Conservation (phyloP, 257 asterid species). For the Henckelia pumila region DNA sequence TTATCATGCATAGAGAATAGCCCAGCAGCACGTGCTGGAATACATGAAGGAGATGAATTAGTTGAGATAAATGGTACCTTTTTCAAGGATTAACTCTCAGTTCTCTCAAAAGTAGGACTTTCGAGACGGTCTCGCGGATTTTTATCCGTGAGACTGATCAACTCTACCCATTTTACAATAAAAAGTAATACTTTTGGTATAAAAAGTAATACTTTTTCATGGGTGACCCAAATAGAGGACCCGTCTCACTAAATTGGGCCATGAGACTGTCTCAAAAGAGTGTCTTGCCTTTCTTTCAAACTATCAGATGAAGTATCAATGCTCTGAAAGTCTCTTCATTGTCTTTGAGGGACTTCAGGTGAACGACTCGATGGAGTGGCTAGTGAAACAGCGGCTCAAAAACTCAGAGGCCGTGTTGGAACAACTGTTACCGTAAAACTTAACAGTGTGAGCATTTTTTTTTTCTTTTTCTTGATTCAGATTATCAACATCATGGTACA, state of each 20-base stretch:
- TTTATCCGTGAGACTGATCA: too few species aligned
- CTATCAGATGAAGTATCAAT: slow-evolving; percentile 14
- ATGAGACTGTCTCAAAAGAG: too few species aligned
- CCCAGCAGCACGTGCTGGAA: slow-evolving; percentile 97
- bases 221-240: too few species aligned
- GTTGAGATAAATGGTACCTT: slow-evolving; percentile 78
- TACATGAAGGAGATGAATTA: slow-evolving; percentile 87
- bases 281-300: too few species aligned
- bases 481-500: not conserved
- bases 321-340: not conserved
- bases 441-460: slow-evolving; percentile 52
- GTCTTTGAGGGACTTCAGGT: slow-evolving; percentile 41
- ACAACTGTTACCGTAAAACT: slow-evolving; percentile 79
- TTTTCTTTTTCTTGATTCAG: not conserved
- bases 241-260: too few species aligned
- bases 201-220: too few species aligned
- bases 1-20: slow-evolving; percentile 83
- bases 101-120: not conserved
- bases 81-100: slow-evolving; percentile 2
- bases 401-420: slow-evolving; percentile 88
- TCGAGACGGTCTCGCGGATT: too few species aligned
- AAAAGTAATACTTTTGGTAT: too few species aligned
- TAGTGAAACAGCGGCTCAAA: slow-evolving; percentile 89
- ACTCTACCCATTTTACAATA: too few species aligned
- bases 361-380: slow-evolving; percentile 75